A percentile compares a stretch with the other conserved stretches of the same genome.
Evolutionary conservation across 2,329 filamentous ascomycete species (phyloP).

Genomic region (Penicillium sp.): DNA sequence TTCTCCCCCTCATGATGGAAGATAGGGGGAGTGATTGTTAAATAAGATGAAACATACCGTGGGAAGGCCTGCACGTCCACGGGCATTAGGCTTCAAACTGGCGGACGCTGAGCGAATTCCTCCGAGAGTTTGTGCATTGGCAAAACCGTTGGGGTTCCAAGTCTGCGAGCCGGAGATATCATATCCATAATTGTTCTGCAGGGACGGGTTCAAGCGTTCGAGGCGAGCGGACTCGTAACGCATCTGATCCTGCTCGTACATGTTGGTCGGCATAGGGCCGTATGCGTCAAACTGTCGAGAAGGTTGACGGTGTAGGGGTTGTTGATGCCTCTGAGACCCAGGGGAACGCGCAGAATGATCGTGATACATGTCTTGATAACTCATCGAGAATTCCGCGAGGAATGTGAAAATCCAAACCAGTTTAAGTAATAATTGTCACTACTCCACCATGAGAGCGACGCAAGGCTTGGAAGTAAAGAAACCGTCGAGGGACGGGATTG

Average conservation of each 20-base stretch:
- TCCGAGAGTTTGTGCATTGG: slow-evolving; percentile 65
- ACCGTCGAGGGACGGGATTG: slow-evolving; percentile 16
- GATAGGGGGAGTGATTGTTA: not conserved
- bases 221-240: slow-evolving; percentile 55
- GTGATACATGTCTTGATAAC: slow-evolving; percentile 60
- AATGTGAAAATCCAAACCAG: slow-evolving; percentile 34
- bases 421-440: slow-evolving; percentile 17
- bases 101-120: slow-evolving; percentile 58
- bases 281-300: slow-evolving; percentile 78
- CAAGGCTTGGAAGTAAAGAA: slow-evolving; percentile 4
- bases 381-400: slow-evolving; percentile 34
- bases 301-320: slow-evolving; percentile 67
- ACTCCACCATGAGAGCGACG: slow-evolving; percentile 36
- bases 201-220: slow-evolving; percentile 61
- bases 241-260: slow-evolving; percentile 68
- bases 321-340: slow-evolving; percentile 66
- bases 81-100: slow-evolving; percentile 57
- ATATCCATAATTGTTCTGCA: slow-evolving; percentile 63
- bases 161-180: slow-evolving; percentile 69
- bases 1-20: not conserved
- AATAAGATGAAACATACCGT: slow-evolving; percentile 58
- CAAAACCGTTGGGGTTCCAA: slow-evolving; percentile 76
- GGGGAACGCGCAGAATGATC: slow-evolving; percentile 69
- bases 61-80: slow-evolving; percentile 64
- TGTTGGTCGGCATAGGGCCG: slow-evolving; percentile 62